Base-by-base conservation (phyloP, 495 filamentous ascomycete species). In the Tuber indicum region DNA sequence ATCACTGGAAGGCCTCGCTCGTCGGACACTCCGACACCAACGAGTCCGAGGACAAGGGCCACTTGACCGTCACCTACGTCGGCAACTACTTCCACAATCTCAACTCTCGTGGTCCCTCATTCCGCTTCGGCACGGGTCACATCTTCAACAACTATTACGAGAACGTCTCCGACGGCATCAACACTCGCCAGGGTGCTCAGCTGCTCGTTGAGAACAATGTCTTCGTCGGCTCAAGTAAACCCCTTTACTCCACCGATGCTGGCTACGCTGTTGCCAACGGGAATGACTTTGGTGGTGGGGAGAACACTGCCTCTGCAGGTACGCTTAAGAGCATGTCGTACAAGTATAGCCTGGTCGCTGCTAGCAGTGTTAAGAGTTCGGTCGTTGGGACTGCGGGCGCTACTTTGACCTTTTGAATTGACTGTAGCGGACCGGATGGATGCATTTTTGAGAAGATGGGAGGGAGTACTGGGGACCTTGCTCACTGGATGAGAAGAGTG, bases 1-100 rank as follows among this genome's bases (percentile, higher is more conserved):
- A 91, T 84, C 90, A 91, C 86, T 91, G 85, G 85, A 92, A 92
- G 84, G 87, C 86, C 49, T 88, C 87, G 0, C 86, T 92, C 1
- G 85, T 90, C 52, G 90, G 90, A 14, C 90, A 91, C 86, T 87
- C 85, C 71, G 87, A 89, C 79, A 80, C 70, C 70, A 88, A 87
- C 81, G 84, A 71, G 43, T 74, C 75, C 58, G 78, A 87, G 70
- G 86, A 87, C 74, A 86, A 81, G 4, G 89, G 88, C 58, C 84
- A 89, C 74, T 86, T 91, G n/a, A 87, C 83, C 75, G 81, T 91
- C 47, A 91, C 90, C 47, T 89, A 89, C 79, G 87, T 87, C 81
- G 87, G 89, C 85, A 91, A 91, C 85, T 85, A 88, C 84, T 91
- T 87, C 87, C 78, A 83, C 75, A 90, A 90, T 84, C 83, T 88